These are phyloP conservation scores for Lichtheimia ornata DNA, from an alignment of 371 early-diverging fungal species.

Conservation along the genomic window DNA sequence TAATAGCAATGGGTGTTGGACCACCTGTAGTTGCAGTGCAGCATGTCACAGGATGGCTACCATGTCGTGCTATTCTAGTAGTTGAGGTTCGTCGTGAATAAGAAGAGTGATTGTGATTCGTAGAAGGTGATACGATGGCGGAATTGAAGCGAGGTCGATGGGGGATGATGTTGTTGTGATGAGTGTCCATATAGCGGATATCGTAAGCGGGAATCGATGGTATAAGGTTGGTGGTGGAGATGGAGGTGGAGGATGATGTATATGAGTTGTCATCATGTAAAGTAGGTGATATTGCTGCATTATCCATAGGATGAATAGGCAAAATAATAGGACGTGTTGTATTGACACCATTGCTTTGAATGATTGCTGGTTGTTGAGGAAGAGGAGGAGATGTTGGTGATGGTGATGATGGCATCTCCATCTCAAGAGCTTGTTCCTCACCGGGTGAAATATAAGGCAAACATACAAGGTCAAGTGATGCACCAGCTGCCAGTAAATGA, in stretches of 20 bases:
- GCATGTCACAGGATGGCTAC: conserved; percentile 13
- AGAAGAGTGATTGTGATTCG: background rate
- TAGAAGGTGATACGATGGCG: background rate
- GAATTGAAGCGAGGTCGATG: conserved; percentile 4
- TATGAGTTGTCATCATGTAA: background rate
- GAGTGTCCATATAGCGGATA: conserved; percentile 4
- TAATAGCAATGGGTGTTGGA: conserved; percentile 11
- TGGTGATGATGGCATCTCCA: background rate
- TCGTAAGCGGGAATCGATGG: conserved; percentile 1
- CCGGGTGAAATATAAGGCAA: conserved; percentile 10
- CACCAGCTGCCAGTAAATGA: conserved; percentile 53
- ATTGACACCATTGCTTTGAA: no score
- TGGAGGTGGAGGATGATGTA: no score
- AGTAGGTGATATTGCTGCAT: background rate
- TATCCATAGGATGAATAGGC: conserved; percentile 2
- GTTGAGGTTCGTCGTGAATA: background rate
- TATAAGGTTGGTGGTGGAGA: background rate
- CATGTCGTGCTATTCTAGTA: conserved; percentile 5
- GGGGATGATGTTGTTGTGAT: background rate
- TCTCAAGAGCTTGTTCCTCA: background rate
- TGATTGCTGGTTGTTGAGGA: background rate
- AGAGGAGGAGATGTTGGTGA: background rate
- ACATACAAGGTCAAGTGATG: conserved; percentile 41
- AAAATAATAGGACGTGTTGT: background rate
- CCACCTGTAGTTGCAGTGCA: conserved; percentile 6